phyloP scores from a whole-genome alignment of 805 yeast species.

The Metschnikowia borealis region DNA sequence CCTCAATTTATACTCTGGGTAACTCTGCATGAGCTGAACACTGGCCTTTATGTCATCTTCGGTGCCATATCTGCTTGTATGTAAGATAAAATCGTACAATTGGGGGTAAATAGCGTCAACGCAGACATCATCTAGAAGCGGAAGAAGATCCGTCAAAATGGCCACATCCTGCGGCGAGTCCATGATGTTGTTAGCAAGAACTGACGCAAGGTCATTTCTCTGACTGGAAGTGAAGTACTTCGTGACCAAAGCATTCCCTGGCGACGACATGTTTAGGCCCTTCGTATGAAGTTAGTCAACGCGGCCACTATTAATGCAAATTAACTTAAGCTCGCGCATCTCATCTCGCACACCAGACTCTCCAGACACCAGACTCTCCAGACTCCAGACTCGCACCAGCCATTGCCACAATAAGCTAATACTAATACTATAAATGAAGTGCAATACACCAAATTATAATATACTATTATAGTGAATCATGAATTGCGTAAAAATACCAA shows the following conservation, averaged over 20 bases:
- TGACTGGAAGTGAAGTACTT: slow-evolving; percentile 10
- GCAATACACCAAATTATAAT: background rate
- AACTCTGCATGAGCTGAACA: background rate
- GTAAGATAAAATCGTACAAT: slow-evolving; percentile 4
- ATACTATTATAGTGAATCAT: too few relatives aligned
- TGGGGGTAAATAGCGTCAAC: slow-evolving; percentile 7
- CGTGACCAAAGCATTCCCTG: slow-evolving; percentile 5
- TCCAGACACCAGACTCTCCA: background rate
- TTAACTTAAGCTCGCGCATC: background rate
- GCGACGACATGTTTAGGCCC: background rate
- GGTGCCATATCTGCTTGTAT: slow-evolving; percentile 2
- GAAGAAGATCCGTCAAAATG: slow-evolving; percentile 12
- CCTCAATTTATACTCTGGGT: background rate
- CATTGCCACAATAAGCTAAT: too few relatives aligned
- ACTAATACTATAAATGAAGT: background rate
- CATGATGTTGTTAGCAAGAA: slow-evolving; percentile 5
- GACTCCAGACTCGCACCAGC: background rate
- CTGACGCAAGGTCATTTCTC: slow-evolving; percentile 6
- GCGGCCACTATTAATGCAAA: background rate
- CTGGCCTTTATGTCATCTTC: background rate
- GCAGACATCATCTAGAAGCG: slow-evolving; percentile 5
- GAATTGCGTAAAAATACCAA: too few relatives aligned
- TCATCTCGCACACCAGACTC: background rate
- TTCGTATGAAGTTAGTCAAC: background rate
- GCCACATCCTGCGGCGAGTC: slow-evolving; percentile 9